phyloP scores from a whole-genome alignment of 768 basidiomycete species.

The Trametes elegans region DNA sequence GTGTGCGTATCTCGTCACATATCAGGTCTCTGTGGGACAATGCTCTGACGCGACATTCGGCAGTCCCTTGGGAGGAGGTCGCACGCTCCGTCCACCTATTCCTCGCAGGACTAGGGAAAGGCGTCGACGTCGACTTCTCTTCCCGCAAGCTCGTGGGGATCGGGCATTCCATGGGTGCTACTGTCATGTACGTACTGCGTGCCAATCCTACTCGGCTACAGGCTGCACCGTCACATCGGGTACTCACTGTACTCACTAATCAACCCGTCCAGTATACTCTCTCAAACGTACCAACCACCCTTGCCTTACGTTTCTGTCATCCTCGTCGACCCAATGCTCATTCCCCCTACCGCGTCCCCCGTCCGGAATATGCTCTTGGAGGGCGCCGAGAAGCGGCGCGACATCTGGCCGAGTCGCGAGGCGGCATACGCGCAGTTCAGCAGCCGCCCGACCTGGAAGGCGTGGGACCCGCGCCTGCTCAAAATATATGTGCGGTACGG shows the following conservation, averaged over 20 bases:
- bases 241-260: background rate
- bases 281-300: constrained; percentile 40
- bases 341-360: background rate
- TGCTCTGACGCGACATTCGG: background rate
- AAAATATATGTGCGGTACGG: background rate
- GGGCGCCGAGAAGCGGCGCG: constrained; percentile 41
- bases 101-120: constrained; percentile 45
- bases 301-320: constrained; percentile 40
- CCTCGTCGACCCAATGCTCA: constrained; percentile 47
- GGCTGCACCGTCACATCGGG: background rate
- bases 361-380: constrained; percentile 22
- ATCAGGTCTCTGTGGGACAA: background rate
- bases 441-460: constrained; percentile 9
- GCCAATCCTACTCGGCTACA: background rate
- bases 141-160: constrained; percentile 48
- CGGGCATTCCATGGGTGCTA: constrained; percentile 56
- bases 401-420: constrained; percentile 51
- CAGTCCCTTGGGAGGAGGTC: constrained; percentile 54
- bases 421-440: constrained; percentile 41
- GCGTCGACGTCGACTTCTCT: constrained; percentile 48
- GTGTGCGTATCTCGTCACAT: constrained; percentile 35
- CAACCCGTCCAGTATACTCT: constrained; percentile 34
- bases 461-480: constrained; percentile 13
- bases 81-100: constrained; percentile 46
- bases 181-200: constrained; percentile 36